Evolutionary conservation across 805 yeast species (phyloP).

Genomic region (Groenewaldozyma salmanticensis): DNA sequence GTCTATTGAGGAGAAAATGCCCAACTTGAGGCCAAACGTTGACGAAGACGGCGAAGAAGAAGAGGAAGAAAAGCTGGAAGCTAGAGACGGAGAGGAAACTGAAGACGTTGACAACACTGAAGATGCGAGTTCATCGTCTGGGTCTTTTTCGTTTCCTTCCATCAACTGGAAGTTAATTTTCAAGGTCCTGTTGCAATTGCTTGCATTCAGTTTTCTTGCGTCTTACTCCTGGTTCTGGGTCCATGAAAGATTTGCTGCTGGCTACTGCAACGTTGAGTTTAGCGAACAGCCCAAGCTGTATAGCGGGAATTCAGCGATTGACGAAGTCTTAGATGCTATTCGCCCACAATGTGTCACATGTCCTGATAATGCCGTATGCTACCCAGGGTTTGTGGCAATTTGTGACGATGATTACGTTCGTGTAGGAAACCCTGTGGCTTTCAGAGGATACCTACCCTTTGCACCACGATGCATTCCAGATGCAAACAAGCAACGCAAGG

Average conservation of each 20-base stretch:
- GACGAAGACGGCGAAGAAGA: slow-evolving; percentile 3
- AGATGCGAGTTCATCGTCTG: neutral
- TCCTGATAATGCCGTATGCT: slow-evolving; percentile 75
- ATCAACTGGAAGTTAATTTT: neutral
- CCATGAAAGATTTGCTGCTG: slow-evolving; percentile 51
- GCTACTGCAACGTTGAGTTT: slow-evolving; percentile 54
- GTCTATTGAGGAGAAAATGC: slow-evolving; percentile 5
- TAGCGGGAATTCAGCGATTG: slow-evolving; percentile 1
- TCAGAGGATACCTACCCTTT: slow-evolving; percentile 50
- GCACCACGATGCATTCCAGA: slow-evolving; percentile 66
- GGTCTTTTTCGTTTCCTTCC: neutral
- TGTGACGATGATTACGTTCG: slow-evolving; percentile 63
- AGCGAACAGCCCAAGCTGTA: slow-evolving; percentile 22
- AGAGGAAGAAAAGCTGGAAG: slow-evolving; percentile 2
- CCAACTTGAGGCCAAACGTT: slow-evolving; percentile 6
- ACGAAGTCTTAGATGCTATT: slow-evolving; percentile 32
- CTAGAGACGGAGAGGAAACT: slow-evolving; percentile 2
- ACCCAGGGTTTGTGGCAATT: slow-evolving; percentile 43
- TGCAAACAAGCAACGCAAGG: slow-evolving; percentile 55
- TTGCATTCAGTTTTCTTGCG: slow-evolving; percentile 30
- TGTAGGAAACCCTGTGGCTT: slow-evolving; percentile 42
- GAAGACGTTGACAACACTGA: slow-evolving; percentile 7
- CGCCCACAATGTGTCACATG: slow-evolving; percentile 66
- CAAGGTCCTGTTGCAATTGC: slow-evolving; percentile 25
- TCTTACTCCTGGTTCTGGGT: slow-evolving; percentile 50